Conservation (phyloP, 139 green algal genomes). For the Monoraphidium neglectum region DNA sequence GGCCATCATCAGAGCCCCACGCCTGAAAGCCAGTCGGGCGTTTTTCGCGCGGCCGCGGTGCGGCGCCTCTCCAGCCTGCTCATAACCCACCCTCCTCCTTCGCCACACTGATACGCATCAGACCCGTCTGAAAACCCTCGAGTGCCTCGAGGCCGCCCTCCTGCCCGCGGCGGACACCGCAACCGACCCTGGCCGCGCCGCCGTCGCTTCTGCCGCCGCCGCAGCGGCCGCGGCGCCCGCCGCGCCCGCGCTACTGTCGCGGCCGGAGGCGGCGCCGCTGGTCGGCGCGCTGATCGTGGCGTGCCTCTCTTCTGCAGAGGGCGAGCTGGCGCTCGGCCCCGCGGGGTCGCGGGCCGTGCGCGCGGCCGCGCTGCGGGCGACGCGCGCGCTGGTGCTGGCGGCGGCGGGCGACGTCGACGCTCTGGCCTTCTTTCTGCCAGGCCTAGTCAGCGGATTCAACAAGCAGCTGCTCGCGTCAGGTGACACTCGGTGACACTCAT, state of each 20-base stretch:
- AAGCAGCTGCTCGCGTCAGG: constrained; percentile 53
- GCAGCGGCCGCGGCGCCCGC: background rate
- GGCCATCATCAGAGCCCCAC: no score
- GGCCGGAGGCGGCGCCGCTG: constrained; percentile 30
- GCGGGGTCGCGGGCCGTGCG: constrained; percentile 59
- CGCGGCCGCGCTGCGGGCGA: constrained; percentile 35
- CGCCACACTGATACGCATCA: no score
- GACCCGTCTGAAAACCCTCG: background rate
- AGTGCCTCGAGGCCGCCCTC: background rate
- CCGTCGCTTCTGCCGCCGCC: background rate
- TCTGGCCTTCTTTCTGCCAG: constrained; percentile 73
- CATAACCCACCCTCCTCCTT: no score
- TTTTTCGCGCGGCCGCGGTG: no score
- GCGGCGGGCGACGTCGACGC: constrained; percentile 27
- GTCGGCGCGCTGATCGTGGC: constrained; percentile 49
- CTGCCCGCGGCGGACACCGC: no score
- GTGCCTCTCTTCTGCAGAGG: constrained; percentile 47
- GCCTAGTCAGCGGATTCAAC: constrained; percentile 54
- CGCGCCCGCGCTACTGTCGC: background rate
- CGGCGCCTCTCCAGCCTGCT: no score
- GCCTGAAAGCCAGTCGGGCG: no score
- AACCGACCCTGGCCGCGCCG: background rate
- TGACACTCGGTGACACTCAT: no score
- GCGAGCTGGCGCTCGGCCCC: constrained; percentile 43
- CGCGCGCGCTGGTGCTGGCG: constrained; percentile 40